phyloP scores from a whole-genome alignment of 345 rosid species.

The Bruguiera sexangula region DNA sequence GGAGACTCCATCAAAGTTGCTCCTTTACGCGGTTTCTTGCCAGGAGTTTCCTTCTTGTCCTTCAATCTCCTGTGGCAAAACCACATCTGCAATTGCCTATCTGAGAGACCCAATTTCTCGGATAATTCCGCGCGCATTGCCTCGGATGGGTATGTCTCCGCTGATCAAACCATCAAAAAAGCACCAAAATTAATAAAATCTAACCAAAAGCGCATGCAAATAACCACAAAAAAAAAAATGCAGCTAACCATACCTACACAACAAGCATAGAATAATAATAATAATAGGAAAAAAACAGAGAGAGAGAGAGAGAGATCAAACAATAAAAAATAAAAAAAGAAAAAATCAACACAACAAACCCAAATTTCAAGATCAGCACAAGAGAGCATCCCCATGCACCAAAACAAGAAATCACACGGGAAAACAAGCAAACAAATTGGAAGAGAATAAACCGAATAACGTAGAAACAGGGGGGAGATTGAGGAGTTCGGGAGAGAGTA shows the following conservation, averaged over 20 bases:
- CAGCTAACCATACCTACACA: background rate
- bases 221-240: background rate
- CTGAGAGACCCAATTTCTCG: conserved; percentile 75
- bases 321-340: background rate
- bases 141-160: conserved; percentile 85
- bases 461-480: background rate
- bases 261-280: background rate
- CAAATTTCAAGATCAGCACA: background rate
- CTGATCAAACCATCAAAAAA: conserved; percentile 40
- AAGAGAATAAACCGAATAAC: background rate
- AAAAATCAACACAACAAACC: background rate
- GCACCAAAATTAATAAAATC: conserved; percentile 12
- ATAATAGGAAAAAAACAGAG: background rate
- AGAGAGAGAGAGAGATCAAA: no score
- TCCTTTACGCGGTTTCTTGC: conserved; percentile 47
- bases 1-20: conserved; percentile 44
- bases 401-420: background rate
- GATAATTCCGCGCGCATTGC: conserved; percentile 67
- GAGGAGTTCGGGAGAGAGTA: background rate
- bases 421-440: background rate
- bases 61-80: conserved; percentile 96
- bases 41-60: conserved; percentile 69
- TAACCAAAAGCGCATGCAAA: background rate
- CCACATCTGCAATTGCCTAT: conserved; percentile 99
- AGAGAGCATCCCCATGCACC: background rate